Evolutionary conservation across 371 early-diverging fungal species (phyloP).

Genomic region (Catenaria anguillulae): DNA sequence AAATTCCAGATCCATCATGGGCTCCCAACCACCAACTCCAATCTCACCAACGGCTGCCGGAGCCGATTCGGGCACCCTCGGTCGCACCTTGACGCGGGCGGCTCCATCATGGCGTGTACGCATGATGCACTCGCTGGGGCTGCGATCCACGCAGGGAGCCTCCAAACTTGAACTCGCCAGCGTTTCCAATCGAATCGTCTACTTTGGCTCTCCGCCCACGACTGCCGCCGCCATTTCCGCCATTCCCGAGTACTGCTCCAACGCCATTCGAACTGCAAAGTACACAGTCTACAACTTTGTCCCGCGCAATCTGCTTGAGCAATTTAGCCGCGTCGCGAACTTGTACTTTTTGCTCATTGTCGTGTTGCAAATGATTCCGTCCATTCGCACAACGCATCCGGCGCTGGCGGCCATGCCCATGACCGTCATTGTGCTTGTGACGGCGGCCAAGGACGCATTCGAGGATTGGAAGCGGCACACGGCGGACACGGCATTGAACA

Average conservation of each 20-base stretch:
- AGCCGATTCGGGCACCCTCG: too few relatives aligned
- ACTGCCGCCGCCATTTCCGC: too few relatives aligned
- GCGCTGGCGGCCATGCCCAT: conserved; percentile 73
- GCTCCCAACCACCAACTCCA: too few relatives aligned
- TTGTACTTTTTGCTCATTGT: conserved; percentile 78
- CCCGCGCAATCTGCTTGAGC: conserved; percentile 81
- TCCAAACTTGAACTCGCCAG: too few relatives aligned
- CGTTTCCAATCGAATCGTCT: too few relatives aligned
- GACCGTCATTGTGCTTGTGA: conserved; percentile 56
- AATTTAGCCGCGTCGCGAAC: conserved; percentile 68
- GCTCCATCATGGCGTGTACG: too few relatives aligned
- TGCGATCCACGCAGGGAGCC: too few relatives aligned
- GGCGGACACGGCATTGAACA: conserved; percentile 62
- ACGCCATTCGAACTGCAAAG: conserved; percentile 64
- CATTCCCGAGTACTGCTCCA: conserved; percentile 26
- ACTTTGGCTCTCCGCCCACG: too few relatives aligned
- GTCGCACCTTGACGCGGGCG: too few relatives aligned
- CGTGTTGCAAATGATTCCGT: conserved; percentile 58
- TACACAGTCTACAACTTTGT: conserved; percentile 73
- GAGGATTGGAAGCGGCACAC: conserved; percentile 83
- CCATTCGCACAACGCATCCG: conserved; percentile 51
- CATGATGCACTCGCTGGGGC: too few relatives aligned
- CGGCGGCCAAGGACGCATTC: conserved; percentile 89
- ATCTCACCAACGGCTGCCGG: too few relatives aligned
- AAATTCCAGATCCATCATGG: too few relatives aligned